Base-by-base conservation (phyloP, 1,139 yeast genomes). In the Candida labiduridarum region DNA sequence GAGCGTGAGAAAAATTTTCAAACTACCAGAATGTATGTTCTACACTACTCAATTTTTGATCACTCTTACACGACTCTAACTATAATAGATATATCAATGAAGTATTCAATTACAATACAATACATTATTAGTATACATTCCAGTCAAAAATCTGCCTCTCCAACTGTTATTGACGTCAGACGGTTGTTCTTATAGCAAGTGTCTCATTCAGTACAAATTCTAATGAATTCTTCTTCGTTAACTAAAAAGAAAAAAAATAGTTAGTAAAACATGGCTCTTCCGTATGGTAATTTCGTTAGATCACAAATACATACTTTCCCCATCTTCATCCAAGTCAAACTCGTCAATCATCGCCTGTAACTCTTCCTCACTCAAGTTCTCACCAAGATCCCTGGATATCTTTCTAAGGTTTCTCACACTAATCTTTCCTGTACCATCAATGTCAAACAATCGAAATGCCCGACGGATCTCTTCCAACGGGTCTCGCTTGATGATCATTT, bases 281-380 rank as follows among this genome's bases (percentile, higher is more conserved):
- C 12, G 9, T n/a, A 19, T 10, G 12, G 18, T 14, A 27, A 36
- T 25, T 29, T 8, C 1, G 5, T 14, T 22, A 18, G 18, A 12
- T 12, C 5, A 10, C 10, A 25, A 25, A 63, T 68, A 74, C 80
- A 49, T 71, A 76, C 80, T 91, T 59, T 89, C 97, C 45, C 98
- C 99, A 66, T 95, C 99, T 55, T 89, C 96, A 66, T 95, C 98
- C 52, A 94, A 72, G 69, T 95, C 99, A 64, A 95, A 95, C 68
- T 94, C 99, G 56, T 92, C 97, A 57, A 95, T 94, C 99, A 95
- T 94, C 11, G 98, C 97, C 57, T 88, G 80, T 50, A 95, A 76
- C 62, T 95, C 99, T 53, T 91, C 97, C 57, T 94, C 99, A 9
- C 90, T 87, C 52, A 95, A 74, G 61, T 87, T 89, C 67, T 95